Evolutionary conservation across 257 asterid genomes (phyloP).

Genomic region (Osmanthus fragrans): DNA sequence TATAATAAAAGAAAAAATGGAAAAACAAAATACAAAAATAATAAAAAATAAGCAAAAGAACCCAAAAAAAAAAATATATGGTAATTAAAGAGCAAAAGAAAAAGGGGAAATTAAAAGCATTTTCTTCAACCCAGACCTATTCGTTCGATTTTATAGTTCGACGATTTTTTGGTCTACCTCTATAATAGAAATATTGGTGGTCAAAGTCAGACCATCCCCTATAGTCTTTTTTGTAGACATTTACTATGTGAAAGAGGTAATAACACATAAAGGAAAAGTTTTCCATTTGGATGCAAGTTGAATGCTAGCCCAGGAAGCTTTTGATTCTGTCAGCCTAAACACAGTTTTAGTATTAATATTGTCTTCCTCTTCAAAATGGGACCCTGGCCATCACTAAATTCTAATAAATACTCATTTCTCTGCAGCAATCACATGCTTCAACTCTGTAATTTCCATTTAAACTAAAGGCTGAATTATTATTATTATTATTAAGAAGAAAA

Average conservation of each 20-base stretch:
- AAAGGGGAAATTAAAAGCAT: too few species aligned
- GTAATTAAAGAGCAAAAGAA: too few species aligned
- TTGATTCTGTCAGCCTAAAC: constrained; percentile 49
- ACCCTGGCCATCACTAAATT: constrained; percentile 27
- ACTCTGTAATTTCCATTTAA: constrained; percentile 24
- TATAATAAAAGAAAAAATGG: too few species aligned
- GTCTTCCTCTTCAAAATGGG: constrained; percentile 27
- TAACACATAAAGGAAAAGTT: not conserved
- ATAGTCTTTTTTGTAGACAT: too few species aligned
- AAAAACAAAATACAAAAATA: too few species aligned
- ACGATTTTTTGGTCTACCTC: too few species aligned
- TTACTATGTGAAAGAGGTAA: not conserved
- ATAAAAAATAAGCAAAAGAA: too few species aligned
- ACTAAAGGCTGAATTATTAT: constrained; percentile 11
- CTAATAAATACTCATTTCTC: constrained; percentile 42
- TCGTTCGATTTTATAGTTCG: too few species aligned
- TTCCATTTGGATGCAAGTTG: constrained; percentile 35
- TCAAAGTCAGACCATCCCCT: too few species aligned
- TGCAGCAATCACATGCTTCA: constrained; percentile 60
- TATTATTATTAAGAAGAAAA: not conserved
- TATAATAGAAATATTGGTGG: too few species aligned
- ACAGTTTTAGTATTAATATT: constrained; percentile 25
- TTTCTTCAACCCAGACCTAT: too few species aligned
- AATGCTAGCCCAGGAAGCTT: constrained; percentile 45
- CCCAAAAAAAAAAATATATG: rapidly evolving